Evolutionary conservation across 2,329 filamentous ascomycete genomes (phyloP).

Genomic region (Diaporthe ampelina): DNA sequence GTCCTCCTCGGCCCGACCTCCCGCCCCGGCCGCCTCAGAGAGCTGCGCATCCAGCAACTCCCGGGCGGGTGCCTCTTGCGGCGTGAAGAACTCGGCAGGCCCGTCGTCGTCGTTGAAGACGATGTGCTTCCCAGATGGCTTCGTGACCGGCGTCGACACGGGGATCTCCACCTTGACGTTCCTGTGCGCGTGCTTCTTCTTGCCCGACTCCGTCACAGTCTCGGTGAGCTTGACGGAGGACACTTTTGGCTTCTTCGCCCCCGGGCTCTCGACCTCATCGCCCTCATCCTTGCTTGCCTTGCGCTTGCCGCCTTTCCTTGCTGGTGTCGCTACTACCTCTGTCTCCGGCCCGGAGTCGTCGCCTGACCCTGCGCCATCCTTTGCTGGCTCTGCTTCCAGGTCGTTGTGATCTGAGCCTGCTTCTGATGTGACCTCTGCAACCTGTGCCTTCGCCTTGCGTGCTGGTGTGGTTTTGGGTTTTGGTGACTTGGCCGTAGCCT

Average conservation of each 20-base stretch:
- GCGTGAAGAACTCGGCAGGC: conserved; percentile 49
- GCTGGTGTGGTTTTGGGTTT: conserved; percentile 28
- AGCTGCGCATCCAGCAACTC: conserved; percentile 45
- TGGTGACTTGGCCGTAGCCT: conserved; percentile 25
- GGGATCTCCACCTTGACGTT: conserved; percentile 43
- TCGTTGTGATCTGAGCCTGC: conserved; percentile 13
- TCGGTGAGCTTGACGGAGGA: conserved; percentile 44
- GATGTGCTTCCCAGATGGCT: conserved; percentile 45
- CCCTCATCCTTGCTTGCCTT: conserved; percentile 29
- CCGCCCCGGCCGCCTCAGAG: conserved; percentile 34
- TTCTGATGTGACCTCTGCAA: conserved; percentile 6
- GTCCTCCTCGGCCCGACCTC: conserved; percentile 40
- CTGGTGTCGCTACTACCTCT: conserved; percentile 21
- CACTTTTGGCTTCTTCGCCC: conserved; percentile 43
- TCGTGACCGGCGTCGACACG: conserved; percentile 44
- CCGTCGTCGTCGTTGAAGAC: conserved; percentile 49
- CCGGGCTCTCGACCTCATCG: conserved; percentile 4
- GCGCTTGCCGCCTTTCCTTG: conserved; percentile 35
- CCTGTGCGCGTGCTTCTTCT: conserved; percentile 39
- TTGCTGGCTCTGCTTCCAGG: conserved; percentile 30
- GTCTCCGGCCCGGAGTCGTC: conserved; percentile 12
- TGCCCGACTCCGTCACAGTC: conserved; percentile 36
- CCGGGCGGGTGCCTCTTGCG: conserved; percentile 46
- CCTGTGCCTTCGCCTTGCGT: conserved; percentile 31
- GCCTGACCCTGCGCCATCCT: conserved; percentile 33